Conservation (phyloP, 2,329 filamentous ascomycete genomes). For the Verticillium zaregamsianum region DNA sequence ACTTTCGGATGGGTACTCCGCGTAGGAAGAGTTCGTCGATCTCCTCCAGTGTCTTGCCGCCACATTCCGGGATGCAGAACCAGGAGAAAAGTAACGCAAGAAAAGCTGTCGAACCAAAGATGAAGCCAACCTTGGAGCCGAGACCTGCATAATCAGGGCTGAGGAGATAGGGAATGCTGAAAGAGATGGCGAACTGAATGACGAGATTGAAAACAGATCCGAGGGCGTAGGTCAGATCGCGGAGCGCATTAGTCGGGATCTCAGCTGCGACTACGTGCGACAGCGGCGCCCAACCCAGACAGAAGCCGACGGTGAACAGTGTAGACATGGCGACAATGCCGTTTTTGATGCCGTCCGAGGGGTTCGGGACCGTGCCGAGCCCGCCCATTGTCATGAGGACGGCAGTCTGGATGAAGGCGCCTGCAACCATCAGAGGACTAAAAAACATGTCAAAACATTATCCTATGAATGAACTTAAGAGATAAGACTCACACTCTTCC, state of each 20-base stretch:
- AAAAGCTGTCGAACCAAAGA: conserved; percentile 24
- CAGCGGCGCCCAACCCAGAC: conserved; percentile 27
- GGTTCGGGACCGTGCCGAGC: conserved; percentile 20
- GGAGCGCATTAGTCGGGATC: conserved; percentile 23
- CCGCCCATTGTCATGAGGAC: conserved; percentile 31
- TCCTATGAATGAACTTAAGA: too few relatives aligned
- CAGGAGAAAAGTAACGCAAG: conserved; percentile 17
- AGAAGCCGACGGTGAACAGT: conserved; percentile 24
- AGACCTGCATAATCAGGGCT: conserved; percentile 28
- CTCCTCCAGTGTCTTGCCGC: conserved; percentile 70
- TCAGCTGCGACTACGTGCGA: conserved; percentile 30
- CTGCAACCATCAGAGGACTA: conserved; percentile 18
- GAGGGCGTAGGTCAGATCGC: conserved; percentile 24
- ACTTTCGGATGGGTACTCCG: neutral
- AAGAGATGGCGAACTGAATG: conserved; percentile 26
- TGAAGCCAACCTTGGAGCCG: conserved; percentile 29
- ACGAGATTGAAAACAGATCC: conserved; percentile 24
- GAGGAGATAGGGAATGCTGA: conserved; percentile 32
- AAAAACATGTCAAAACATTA: neutral
- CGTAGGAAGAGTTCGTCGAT: conserved; percentile 47
- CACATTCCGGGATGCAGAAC: conserved; percentile 36
- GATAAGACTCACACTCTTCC: conserved; percentile 7
- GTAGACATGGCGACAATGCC: conserved; percentile 27
- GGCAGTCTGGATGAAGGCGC: conserved; percentile 21
- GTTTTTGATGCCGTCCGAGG: conserved; percentile 14